These are phyloP conservation scores for Diatrype stigma DNA, from an alignment of 2,329 filamentous ascomycete species.

Conservation along the genomic window DNA sequence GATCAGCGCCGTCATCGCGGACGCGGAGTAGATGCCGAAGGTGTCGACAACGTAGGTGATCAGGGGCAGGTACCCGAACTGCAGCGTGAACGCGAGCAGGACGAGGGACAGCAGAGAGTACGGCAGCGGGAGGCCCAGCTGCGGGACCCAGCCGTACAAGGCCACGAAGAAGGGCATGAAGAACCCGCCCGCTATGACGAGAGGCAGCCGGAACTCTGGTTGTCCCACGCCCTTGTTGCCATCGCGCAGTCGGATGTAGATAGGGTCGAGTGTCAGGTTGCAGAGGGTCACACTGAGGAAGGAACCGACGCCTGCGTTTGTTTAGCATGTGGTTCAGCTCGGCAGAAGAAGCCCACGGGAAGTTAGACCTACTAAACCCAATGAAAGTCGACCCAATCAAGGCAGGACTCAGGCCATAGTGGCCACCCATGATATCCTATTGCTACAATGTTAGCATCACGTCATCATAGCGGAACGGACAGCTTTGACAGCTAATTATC, in stretches of 20 bases:
- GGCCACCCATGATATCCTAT: slow-evolving; percentile 40
- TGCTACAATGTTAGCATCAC: neutral
- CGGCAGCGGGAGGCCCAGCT: slow-evolving; percentile 37
- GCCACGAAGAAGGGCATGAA: slow-evolving; percentile 40
- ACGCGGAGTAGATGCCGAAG: slow-evolving; percentile 51
- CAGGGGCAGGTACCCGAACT: slow-evolving; percentile 45
- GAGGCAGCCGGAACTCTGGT: slow-evolving; percentile 53
- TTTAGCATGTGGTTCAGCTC: slow-evolving; percentile 5
- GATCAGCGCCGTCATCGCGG: slow-evolving; percentile 53
- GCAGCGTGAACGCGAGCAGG: slow-evolving; percentile 41
- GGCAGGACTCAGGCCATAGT: slow-evolving; percentile 47
- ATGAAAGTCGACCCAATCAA: slow-evolving; percentile 51
- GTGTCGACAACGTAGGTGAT: slow-evolving; percentile 55
- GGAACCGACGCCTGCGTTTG: slow-evolving; percentile 41
- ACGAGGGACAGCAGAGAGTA: slow-evolving; percentile 40
- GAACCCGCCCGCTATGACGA: slow-evolving; percentile 43
- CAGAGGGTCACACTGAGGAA: slow-evolving; percentile 43
- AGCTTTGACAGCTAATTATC: too few species aligned
- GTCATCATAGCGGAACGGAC: too few species aligned
- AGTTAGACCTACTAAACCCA: slow-evolving; percentile 46
- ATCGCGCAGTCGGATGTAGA: slow-evolving; percentile 46
- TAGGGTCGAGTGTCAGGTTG: slow-evolving; percentile 47
- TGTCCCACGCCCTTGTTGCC: slow-evolving; percentile 35
- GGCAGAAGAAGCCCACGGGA: too few species aligned
- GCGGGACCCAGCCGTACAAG: slow-evolving; percentile 48